Percentiles rank a stretch among this genome's conserved stretches.
These are phyloP conservation scores for Naganishia friedmannii DNA, from an alignment of 768 basidiomycete genomes.

Conservation along the genomic window DNA sequence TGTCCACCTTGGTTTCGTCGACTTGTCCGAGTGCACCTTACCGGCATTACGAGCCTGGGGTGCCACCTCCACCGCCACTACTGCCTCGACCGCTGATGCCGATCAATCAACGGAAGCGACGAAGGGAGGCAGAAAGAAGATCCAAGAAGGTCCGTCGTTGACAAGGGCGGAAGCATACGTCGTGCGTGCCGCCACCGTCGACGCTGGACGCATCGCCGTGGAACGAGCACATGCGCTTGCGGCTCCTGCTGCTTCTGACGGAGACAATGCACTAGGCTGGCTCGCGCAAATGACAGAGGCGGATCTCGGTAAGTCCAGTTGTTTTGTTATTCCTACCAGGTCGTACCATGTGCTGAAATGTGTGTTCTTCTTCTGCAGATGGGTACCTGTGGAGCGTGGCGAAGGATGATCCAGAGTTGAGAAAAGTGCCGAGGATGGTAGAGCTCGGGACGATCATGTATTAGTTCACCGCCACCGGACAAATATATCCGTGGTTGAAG, in stretches of 20 bases:
- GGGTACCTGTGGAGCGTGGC: constrained; percentile 80
- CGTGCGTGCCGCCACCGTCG: constrained; percentile 73
- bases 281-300: constrained; percentile 57
- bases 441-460: constrained; percentile 68
- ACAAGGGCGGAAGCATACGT: constrained; percentile 65
- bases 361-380: constrained; percentile 50
- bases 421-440: constrained; percentile 66
- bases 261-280: constrained; percentile 55
- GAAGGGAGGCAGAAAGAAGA: constrained; percentile 9
- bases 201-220: constrained; percentile 71
- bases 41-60: constrained; percentile 24
- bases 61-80: not conserved
- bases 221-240: constrained; percentile 56
- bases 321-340: not conserved
- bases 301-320: constrained; percentile 23
- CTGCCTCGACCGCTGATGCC: not conserved
- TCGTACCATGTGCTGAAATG: too few species aligned
- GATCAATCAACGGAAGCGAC: not conserved
- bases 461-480: constrained; percentile 55
- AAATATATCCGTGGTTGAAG: too few species aligned
- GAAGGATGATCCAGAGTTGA: constrained; percentile 72
- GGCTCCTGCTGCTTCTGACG: constrained; percentile 44
- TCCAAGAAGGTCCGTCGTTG: constrained; percentile 59
- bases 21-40: constrained; percentile 7
- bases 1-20: constrained; percentile 68